These are phyloP conservation scores for Neonectria magnoliae DNA, from an alignment of 2,329 filamentous ascomycete species.

Conservation along the genomic window DNA sequence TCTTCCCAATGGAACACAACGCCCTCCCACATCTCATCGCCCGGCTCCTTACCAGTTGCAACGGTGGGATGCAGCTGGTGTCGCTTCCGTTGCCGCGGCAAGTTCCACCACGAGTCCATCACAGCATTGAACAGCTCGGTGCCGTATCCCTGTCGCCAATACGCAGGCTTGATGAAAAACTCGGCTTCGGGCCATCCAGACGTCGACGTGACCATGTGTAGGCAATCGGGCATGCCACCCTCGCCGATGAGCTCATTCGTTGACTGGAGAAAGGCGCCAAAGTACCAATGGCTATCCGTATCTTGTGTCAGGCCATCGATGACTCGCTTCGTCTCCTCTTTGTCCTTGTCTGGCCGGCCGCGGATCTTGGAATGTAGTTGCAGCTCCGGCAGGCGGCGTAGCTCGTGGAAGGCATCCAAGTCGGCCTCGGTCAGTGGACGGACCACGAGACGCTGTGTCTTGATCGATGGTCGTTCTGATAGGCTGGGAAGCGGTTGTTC, in stretches of 20 bases:
- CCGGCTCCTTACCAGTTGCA: conserved; percentile 19
- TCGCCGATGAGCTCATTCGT: conserved; percentile 32
- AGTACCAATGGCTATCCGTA: conserved; percentile 29
- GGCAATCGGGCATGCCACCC: conserved; percentile 27
- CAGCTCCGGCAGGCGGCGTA: conserved; percentile 15
- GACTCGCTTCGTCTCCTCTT: conserved; percentile 24
- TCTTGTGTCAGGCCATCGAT: conserved; percentile 21
- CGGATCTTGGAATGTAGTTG: conserved; percentile 24
- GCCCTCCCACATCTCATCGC: conserved; percentile 25
- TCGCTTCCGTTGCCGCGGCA: conserved; percentile 27
- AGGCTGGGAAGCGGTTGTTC: conserved; percentile 24
- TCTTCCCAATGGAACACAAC: conserved; percentile 30
- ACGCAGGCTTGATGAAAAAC: conserved; percentile 28
- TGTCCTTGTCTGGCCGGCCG: conserved; percentile 27
- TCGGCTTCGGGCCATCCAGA: conserved; percentile 36
- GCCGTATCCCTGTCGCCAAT: conserved; percentile 32
- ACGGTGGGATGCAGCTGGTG: conserved; percentile 24
- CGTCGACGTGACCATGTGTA: conserved; percentile 21
- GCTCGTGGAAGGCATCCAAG: conserved; percentile 30
- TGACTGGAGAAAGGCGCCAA: conserved; percentile 30
- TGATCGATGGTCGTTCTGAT: conserved; percentile 24
- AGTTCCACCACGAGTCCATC: conserved; percentile 33
- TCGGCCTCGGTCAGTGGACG: conserved; percentile 28
- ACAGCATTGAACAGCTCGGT: conserved; percentile 25
- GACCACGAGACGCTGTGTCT: conserved; percentile 29